Percentiles rank a stretch among this genome's conserved stretches.
Evolutionary conservation across 1,284 basidiomycete species (phyloP).

Genomic region (Moniliophthora roreri): DNA sequence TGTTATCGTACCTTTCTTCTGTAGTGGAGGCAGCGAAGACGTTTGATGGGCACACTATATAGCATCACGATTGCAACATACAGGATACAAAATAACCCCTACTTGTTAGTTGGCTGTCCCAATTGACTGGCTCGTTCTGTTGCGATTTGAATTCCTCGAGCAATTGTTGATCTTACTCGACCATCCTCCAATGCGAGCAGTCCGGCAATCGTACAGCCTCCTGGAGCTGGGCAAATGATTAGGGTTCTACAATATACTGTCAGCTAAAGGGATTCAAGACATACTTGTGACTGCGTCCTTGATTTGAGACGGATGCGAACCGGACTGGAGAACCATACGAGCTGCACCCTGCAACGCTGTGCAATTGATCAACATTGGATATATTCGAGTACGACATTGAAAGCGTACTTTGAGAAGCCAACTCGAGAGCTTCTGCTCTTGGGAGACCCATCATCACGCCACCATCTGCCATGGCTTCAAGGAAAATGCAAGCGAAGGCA

Average conservation of each 20-base stretch:
- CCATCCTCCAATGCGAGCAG: conserved; percentile 95
- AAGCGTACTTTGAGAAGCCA: conserved; percentile 90
- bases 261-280: conserved; percentile 26
- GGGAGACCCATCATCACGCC: conserved; percentile 99
- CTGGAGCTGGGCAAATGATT: conserved; percentile 68
- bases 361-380: background rate
- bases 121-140: conserved; percentile 85
- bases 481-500: conserved; percentile 94
- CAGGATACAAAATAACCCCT: conserved; percentile 12
- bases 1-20: conserved; percentile 24
- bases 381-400: conserved; percentile 3
- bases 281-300: conserved; percentile 97
- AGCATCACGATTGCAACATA: background rate
- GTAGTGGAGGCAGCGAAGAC: conserved; percentile 26
- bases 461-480: conserved; percentile 99
- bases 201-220: conserved; percentile 98
- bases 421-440: conserved; percentile 88
- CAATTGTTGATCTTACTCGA: conserved; percentile 91
- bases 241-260: conserved; percentile 6
- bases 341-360: conserved; percentile 95
- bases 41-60: conserved; percentile 27
- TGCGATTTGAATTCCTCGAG: conserved; percentile 92
- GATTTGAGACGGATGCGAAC: conserved; percentile 92
- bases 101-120: conserved; percentile 57
- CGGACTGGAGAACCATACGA: conserved; percentile 89